Evolutionary conservation across 176 grass and related monocot genomes (phyloP).

Genomic region (Zoysia pacifica): DNA sequence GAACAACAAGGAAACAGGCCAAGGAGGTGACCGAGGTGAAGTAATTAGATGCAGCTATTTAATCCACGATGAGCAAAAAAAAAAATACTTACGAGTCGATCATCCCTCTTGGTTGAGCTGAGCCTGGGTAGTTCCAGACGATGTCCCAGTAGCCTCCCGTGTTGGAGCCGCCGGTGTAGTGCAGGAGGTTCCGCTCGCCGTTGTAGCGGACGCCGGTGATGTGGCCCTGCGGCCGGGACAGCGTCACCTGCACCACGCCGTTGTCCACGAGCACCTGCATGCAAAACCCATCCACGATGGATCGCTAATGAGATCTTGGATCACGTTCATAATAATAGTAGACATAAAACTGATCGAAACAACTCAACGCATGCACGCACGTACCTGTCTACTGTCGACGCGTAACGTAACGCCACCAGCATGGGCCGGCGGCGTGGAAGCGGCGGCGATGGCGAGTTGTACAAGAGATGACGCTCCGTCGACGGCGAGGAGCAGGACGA

Average conservation of each 20-base stretch:
- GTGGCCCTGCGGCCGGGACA: slow-evolving; percentile 56
- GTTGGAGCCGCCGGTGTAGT: background rate
- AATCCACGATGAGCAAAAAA: no score
- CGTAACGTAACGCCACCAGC: background rate
- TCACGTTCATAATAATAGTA: no score
- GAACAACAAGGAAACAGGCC: background rate
- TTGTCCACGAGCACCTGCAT: slow-evolving; percentile 69
- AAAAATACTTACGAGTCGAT: slow-evolving; percentile 47
- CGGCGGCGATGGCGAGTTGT: background rate
- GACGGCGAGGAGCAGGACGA: no score
- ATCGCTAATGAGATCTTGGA: no score
- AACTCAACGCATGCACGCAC: background rate
- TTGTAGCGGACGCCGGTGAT: slow-evolving; percentile 61
- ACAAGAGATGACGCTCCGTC: no score
- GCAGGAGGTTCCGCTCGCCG: slow-evolving; percentile 54
- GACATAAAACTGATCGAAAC: no score
- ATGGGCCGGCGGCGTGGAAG: background rate
- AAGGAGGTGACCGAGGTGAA: slow-evolving; percentile 11
- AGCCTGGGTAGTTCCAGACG: slow-evolving; percentile 47
- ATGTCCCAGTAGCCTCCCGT: slow-evolving; percentile 74
- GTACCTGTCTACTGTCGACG: background rate
- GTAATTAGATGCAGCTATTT: background rate
- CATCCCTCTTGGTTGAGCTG: slow-evolving; percentile 25
- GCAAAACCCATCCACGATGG: no score
- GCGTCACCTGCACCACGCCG: slow-evolving; percentile 62